Evolutionary conservation across 495 filamentous ascomycete genomes (phyloP).

Genomic region (Apodospora peruviana): DNA sequence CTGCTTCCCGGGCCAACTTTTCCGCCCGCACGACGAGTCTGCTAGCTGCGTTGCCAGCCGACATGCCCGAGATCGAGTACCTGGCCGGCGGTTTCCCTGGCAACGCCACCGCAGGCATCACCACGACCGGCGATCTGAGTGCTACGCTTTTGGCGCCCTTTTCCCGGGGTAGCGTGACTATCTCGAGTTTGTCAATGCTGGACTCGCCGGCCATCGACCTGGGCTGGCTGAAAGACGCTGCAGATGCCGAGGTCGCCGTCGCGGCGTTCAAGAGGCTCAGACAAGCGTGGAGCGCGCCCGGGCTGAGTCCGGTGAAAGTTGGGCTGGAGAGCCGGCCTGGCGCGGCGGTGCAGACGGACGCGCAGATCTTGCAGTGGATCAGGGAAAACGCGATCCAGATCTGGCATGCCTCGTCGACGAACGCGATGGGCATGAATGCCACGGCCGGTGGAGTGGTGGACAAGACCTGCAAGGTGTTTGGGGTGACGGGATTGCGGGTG

Average conservation of each 20-base stretch:
- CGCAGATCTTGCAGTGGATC: constrained; percentile 40
- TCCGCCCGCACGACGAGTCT: constrained; percentile 34
- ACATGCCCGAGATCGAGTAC: constrained; percentile 56
- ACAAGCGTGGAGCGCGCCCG: constrained; percentile 21
- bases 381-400: constrained; percentile 33
- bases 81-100: constrained; percentile 38
- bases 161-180: constrained; percentile 50
- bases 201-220: constrained; percentile 44
- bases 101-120: constrained; percentile 36
- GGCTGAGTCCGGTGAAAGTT: constrained; percentile 15
- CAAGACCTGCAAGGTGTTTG: constrained; percentile 37
- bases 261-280: constrained; percentile 39
- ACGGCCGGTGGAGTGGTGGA: constrained; percentile 23
- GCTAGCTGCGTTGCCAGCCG: constrained; percentile 39
- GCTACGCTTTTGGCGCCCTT: constrained; percentile 36
- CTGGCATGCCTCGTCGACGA: constrained; percentile 48
- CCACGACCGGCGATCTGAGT: constrained; percentile 35
- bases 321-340: constrained; percentile 31
- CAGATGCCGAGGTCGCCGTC: constrained; percentile 41
- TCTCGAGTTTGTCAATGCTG: constrained; percentile 32
- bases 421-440: constrained; percentile 41
- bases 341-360: constrained; percentile 36
- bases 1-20: neutral
- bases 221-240: constrained; percentile 37
- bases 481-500: constrained; percentile 43